Evolutionary conservation across 768 basidiomycete species (phyloP), one percentile per base, ranked within the genome.

Genomic region (Trametes cubensis): DNA sequence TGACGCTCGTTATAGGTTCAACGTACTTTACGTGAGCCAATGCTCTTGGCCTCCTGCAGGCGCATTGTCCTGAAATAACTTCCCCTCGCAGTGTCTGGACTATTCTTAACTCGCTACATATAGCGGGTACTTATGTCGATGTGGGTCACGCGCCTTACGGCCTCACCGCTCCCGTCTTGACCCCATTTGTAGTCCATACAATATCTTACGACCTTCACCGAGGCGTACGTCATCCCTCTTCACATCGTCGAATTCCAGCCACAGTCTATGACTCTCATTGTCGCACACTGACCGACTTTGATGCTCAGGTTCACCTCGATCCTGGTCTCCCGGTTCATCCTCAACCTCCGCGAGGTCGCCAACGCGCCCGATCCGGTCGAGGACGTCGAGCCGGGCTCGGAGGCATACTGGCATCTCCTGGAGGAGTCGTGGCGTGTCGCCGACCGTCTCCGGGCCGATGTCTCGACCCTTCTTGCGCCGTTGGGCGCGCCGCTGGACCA

Each of bases 181-280:
- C 38, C 10, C 18, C 4, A 3, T 41, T 25, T 8, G 28, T 34
- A 61, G 60, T 20, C 54, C 0, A 38, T 61, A 40, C 25, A 23
- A 20, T 55, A 61, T 47, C 23, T 61, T n/a, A 61, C 60, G 4
- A 50, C 30, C 34, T 61, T 61, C 47, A 61, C 60, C 30, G 60
- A 61, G 15, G 59, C 44, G 51, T 53, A 28, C 21, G 44, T 48
- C 7, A 34, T 34, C 10, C 34, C 10, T 34, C 6, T 10, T 34
- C 6, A 11, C 6, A 10, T 34, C 11, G 34, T 34, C 11, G 34
- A 7, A 2, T 34, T 34, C 34, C 34, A 34, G 34, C 26, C 45
- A 4, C 28, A 28, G 28, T 30, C 34, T 28, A 14, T 14, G 3
- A 21, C 5, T n/a, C 25, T 6, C 7, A 26, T n/a, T 21, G 17